Base-by-base conservation (phyloP, 1,284 basidiomycete species). In the Inonotus obliquus region DNA sequence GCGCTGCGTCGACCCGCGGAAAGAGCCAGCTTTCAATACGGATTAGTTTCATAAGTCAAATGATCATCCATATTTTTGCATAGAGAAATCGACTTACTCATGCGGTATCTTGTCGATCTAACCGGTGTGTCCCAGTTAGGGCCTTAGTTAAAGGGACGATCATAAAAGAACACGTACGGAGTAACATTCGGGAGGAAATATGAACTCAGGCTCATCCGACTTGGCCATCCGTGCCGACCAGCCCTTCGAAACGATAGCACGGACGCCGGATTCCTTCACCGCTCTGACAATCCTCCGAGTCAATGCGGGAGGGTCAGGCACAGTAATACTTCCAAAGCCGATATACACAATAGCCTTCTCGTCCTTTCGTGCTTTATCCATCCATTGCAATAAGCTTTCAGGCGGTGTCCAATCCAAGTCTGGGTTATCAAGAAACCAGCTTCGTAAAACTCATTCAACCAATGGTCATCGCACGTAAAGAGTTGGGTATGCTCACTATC, bases 161-260 rank as follows among this genome's bases (percentile, higher is more conserved):
- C n/a, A n/a, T n/a, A 74, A 64, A 73, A 74, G 29, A 29, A 38
- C 54, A 65, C 73, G 44, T 59, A 75, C 74, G 49, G 72, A 66
- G 66, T 75, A 81, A 63, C 74, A 77, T 67, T 79, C 75, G 23
- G 76, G 72, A 4, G 79, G 78, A 53, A 81, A 76, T 29, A 74
- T 72, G 56, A 76, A 66, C 39, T 75, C 74, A 65, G 72, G 71
- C 66, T 69, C 72, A 51, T 72, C 72, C 48, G 70, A 68, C 68
- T 75, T 80, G 62, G 69, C 75, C 74, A 80, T 79, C 25, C 89
- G 77, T 11, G 83, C 79, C 0, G 85, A 86, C 91, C 91, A 92
- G 23, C 91, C 91, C 70, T 89, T 89, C 19, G 85, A 86, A 23
- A 92, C 78, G 65, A 92, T 87, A 0, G 89, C 90, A 32, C 86